Evolutionary conservation across 371 early-diverging fungal species (phyloP).

Genomic region (Rozella allomycis): DNA sequence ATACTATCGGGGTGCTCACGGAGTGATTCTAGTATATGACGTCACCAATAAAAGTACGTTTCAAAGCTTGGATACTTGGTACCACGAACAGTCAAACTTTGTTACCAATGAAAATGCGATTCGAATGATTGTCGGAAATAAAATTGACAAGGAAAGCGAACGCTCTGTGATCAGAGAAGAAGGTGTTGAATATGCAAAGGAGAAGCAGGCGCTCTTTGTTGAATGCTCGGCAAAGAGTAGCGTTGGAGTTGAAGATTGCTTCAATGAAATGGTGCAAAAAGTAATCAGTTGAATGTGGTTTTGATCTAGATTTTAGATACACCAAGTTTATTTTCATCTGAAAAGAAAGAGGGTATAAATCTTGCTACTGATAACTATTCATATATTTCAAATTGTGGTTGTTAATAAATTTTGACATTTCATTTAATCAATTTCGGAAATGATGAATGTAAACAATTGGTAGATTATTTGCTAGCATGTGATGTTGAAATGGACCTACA

Average conservation of each 20-base stretch:
- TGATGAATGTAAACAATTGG: too few relatives aligned
- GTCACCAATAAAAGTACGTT: slow-evolving; percentile 81
- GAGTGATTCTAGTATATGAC: slow-evolving; percentile 56
- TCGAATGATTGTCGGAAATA: slow-evolving; percentile 93
- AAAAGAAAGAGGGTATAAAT: too few relatives aligned
- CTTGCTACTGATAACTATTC: too few relatives aligned
- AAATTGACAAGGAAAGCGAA: slow-evolving; percentile 66
- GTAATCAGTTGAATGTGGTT: too few relatives aligned
- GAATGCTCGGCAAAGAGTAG: slow-evolving; percentile 89
- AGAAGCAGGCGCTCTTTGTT: slow-evolving; percentile 66
- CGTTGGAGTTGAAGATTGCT: slow-evolving; percentile 60
- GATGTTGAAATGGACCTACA: too few relatives aligned
- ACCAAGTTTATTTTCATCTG: too few relatives aligned
- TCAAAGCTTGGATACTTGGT: slow-evolving; percentile 71
- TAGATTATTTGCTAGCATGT: too few relatives aligned
- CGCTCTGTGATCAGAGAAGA: slow-evolving; percentile 65
- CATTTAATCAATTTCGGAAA: too few relatives aligned
- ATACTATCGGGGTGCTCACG: slow-evolving; percentile 14
- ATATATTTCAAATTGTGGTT: too few relatives aligned
- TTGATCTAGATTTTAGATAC: too few relatives aligned
- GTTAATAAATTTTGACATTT: too few relatives aligned
- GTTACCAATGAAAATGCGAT: slow-evolving; percentile 51
- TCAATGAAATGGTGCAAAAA: slow-evolving; percentile 40
- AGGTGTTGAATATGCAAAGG: slow-evolving; percentile 62
- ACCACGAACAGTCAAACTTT: slow-evolving; percentile 82